Evolutionary conservation across 768 basidiomycete genomes (phyloP).

Genomic region (Pleurotus ostreatus): DNA sequence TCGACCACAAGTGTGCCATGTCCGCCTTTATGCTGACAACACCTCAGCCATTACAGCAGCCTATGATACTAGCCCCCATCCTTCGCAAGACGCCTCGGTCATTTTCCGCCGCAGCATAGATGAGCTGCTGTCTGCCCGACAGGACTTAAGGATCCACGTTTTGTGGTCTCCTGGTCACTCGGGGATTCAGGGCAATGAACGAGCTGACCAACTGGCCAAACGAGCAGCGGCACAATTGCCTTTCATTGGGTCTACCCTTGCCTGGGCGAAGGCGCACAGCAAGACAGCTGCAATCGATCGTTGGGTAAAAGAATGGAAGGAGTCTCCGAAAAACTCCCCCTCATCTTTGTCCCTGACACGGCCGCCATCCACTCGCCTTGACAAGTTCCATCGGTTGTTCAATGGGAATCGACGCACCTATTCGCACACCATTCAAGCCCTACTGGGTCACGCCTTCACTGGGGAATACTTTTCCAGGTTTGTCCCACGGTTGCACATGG

Average conservation of each 20-base stretch:
- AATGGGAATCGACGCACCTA: too few species aligned
- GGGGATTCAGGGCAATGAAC: constrained; percentile 19
- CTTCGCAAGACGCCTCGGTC: constrained; percentile 13
- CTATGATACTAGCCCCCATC: constrained; percentile 13
- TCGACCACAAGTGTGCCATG: constrained; percentile 13
- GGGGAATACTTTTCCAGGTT: too few species aligned
- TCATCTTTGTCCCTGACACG: too few species aligned
- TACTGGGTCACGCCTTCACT: too few species aligned
- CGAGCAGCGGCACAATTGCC: constrained; percentile 11
- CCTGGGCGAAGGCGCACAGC: constrained; percentile 12
- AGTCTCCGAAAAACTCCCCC: too few species aligned
- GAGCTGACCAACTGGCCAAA: constrained; percentile 22
- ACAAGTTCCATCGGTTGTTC: too few species aligned
- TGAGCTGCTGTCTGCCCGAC: too few species aligned
- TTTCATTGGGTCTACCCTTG: constrained; percentile 10
- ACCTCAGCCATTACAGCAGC: constrained; percentile 16
- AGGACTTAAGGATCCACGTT: neutral
- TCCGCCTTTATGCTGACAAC: constrained; percentile 23
- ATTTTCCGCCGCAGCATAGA: constrained; percentile 8
- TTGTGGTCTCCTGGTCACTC: constrained; percentile 20
- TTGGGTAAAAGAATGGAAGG: constrained; percentile 17
- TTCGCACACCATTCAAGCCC: too few species aligned
- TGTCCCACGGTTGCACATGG: too few species aligned
- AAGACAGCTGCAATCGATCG: constrained; percentile 4
- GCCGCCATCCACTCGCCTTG: too few species aligned